Base-by-base conservation (phyloP, 192 early-diverging fungal species). In the Cladochytrium replicatum region DNA sequence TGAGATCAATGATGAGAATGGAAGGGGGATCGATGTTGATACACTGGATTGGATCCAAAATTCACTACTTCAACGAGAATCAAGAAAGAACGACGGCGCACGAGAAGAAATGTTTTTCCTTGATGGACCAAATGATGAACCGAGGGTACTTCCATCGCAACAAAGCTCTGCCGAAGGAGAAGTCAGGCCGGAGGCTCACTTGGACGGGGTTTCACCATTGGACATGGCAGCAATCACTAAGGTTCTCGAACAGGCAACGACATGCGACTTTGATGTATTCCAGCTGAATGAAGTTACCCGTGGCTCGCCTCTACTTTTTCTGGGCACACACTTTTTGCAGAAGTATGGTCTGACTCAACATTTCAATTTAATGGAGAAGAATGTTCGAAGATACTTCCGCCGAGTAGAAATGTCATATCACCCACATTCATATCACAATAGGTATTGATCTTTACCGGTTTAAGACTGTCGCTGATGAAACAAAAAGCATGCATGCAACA, bases 1-100 rank as follows among this genome's bases (percentile, higher is more conserved):
- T 48, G 68, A 67, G 29, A 63, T 74, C 13, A 74, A 78, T 41
- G 71, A 71, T 43, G 61, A 71, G 46, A 44, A 69, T 46, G 72
- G 67, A n/a, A 25, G 54, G 30, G 68, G 66, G 2, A 53, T 74
- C 28, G 75, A 74, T 48, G 51, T 61, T 29, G 75, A 74, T 51
- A 71, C 71, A 19, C 74, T 72, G 45, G 52, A 48, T 34, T 74
- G 68, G 68, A 78, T 74, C 31, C 63, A 73, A 30, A 69, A 57
- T 37, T 75, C 72, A 0, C 56, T 75, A 6, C 46, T 75, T 17
- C 72, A 67, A 37, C 17, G 13, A 37, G 17, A 37, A 37, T 37
- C 13, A 37, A 37, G 34, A 37, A 37, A 37, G 34, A 13, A 37
- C 34, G 34, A 13, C 34, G 17, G 17, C 13, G 34, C 17, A n/a